A percentile compares a stretch with the other conserved stretches of the same genome.
Conservation (phyloP, 495 filamentous ascomycete species). For the Trichoderma orchidacearum region DNA sequence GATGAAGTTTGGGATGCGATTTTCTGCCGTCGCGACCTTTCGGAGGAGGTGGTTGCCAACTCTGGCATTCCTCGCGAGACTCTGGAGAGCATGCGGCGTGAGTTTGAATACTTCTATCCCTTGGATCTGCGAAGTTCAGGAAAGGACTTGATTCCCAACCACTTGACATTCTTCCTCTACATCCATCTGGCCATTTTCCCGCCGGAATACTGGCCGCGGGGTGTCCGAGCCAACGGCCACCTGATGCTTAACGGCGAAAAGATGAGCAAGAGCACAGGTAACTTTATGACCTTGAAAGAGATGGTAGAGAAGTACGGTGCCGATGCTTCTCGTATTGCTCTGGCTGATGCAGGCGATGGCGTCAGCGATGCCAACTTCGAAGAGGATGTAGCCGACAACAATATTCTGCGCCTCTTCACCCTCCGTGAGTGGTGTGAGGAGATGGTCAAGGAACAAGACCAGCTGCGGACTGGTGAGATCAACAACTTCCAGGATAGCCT, state of each 20-base stretch:
- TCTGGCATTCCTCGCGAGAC: constrained; percentile 57
- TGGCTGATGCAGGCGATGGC: constrained; percentile 89
- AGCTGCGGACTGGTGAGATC: constrained; percentile 57
- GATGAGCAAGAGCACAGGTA: constrained; percentile 92
- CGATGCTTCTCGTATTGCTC: constrained; percentile 79
- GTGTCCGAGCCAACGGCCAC: constrained; percentile 81
- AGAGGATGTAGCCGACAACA: constrained; percentile 82
- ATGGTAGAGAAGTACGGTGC: constrained; percentile 86
- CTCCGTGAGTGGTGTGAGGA: constrained; percentile 91
- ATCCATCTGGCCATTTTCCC: constrained; percentile 85
- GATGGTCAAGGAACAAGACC: constrained; percentile 49
- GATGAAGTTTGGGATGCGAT: constrained; percentile 97
- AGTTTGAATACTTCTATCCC: constrained; percentile 97
- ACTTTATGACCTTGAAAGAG: constrained; percentile 86
- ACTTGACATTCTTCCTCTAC: constrained; percentile 95
- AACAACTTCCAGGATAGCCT: constrained; percentile 74
- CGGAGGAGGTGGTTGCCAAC: constrained; percentile 41
- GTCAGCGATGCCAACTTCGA: constrained; percentile 97
- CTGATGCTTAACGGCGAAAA: constrained; percentile 90
- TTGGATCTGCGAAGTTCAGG: constrained; percentile 73
- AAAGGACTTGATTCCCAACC: constrained; percentile 79
- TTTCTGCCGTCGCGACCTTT: constrained; percentile 50
- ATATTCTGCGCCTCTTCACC: constrained; percentile 72
- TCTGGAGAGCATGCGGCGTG: constrained; percentile 65
- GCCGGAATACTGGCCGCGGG: constrained; percentile 71